Percentiles rank a stretch among this genome's conserved stretches.
Evolutionary conservation across 129 eudicot species (phyloP).

Genomic region (Flaveria linearis): DNA sequence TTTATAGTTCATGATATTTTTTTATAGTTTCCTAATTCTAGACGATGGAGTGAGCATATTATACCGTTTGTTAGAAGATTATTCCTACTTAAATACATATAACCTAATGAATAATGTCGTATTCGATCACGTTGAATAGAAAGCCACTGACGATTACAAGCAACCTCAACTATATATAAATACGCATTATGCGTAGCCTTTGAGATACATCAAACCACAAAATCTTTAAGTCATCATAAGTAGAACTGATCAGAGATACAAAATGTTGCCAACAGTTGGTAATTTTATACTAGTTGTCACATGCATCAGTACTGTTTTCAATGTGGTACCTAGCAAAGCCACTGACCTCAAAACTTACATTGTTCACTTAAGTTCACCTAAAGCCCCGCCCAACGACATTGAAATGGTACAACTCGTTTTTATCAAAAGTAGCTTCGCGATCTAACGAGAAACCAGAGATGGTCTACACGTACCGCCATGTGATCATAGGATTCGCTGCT

Average conservation of each 20-base stretch:
- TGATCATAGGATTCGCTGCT: conserved; percentile 39
- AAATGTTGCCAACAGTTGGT: conserved; percentile 2
- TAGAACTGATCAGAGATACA: background rate
- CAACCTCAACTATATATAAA: too few species aligned
- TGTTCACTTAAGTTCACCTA: conserved; percentile 39
- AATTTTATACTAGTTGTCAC: background rate
- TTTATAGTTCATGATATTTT: too few species aligned
- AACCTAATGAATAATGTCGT: too few species aligned
- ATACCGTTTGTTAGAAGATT: conserved; percentile 3
- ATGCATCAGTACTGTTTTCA: background rate
- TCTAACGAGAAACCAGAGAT: background rate
- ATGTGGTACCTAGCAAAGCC: background rate
- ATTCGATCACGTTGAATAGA: background rate
- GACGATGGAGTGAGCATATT: background rate
- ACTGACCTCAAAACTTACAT: conserved; percentile 32
- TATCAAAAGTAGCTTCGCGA: background rate
- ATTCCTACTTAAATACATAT: too few species aligned
- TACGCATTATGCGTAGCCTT: too few species aligned
- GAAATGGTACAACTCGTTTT: conserved; percentile 2
- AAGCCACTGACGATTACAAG: too few species aligned
- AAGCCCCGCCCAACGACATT: background rate
- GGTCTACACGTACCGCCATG: conserved; percentile 8
- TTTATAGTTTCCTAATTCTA: background rate
- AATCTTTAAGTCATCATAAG: too few species aligned
- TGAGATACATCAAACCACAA: too few species aligned